phyloP scores from a whole-genome alignment of 306 rosid species.

The Cucurbita moschata region DNA sequence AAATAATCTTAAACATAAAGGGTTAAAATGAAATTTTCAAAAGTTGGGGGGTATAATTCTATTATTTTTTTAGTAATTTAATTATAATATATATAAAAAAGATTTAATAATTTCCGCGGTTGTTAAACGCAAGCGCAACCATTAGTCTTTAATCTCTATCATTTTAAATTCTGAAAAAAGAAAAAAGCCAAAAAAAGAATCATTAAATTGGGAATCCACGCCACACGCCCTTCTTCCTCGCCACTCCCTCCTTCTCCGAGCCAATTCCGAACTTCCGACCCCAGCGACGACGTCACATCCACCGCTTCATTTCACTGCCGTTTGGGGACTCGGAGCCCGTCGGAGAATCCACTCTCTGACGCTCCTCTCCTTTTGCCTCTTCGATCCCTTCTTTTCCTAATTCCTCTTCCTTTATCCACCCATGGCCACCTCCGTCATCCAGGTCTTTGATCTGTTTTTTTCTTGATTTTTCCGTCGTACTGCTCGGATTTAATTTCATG shows the following conservation, averaged over 20 bases:
- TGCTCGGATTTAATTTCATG: neutral
- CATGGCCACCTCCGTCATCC: conserved; percentile 16
- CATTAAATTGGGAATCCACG: neutral
- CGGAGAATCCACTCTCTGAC: conserved; percentile 2
- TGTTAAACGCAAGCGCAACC: neutral
- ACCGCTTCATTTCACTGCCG: neutral
- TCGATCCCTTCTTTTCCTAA: neutral
- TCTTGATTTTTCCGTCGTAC: neutral
- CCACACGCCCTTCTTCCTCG: neutral
- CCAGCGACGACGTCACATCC: neutral
- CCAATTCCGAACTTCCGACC: neutral
- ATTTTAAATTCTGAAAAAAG: neutral
- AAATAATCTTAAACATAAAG: no score
- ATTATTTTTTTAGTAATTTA: no score
- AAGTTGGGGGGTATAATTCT: no score
- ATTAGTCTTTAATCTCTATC: neutral
- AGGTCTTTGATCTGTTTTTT: conserved; percentile 25
- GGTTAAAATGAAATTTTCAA: no score
- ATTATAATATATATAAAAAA: no score
- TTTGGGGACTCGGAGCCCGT: neutral
- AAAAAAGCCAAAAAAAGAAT: no score
- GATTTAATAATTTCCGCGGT: neutral
- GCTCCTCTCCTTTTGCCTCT: neutral
- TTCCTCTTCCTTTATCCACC: neutral
- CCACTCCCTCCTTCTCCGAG: neutral